Conservation (phyloP, 116 monocot species). For the Cymodocea nodosa region DNA sequence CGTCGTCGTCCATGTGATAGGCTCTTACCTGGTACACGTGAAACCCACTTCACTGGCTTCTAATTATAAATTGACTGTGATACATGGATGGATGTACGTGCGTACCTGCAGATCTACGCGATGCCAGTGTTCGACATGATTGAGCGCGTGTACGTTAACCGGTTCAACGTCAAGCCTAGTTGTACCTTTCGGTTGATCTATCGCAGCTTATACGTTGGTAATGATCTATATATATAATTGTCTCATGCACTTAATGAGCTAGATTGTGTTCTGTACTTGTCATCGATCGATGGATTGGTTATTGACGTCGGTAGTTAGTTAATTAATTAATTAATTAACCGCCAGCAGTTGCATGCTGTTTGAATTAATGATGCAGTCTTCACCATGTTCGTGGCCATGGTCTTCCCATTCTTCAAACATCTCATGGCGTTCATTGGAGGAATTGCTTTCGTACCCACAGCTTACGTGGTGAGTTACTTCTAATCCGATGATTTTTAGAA, state of each 20-base stretch:
- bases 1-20: no score
- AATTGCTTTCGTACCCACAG: conserved; percentile 12
- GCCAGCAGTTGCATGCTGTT: no score
- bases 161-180: conserved; percentile 13
- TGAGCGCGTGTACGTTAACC: conserved; percentile 20
- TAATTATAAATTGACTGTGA: no score
- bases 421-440: conserved; percentile 19
- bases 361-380: conserved; percentile 7
- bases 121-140: conserved; percentile 36
- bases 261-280: no score
- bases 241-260: no score
- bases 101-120: conserved; percentile 22
- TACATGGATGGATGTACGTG: no score
- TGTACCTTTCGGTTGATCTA: conserved; percentile 12
- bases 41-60: no score
- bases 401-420: conserved; percentile 11
- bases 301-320: neutral
- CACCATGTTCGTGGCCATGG: conserved; percentile 17
- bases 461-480: conserved; percentile 12
- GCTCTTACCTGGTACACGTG: no score
- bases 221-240: no score
- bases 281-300: neutral
- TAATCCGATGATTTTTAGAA: no score
- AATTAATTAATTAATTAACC: no score
- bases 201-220: conserved; percentile 25